Percentiles rank a stretch among this genome's conserved stretches.
phyloP scores from a whole-genome alignment of 2,329 filamentous ascomycete species.

The Talaromyces rugulosus region DNA sequence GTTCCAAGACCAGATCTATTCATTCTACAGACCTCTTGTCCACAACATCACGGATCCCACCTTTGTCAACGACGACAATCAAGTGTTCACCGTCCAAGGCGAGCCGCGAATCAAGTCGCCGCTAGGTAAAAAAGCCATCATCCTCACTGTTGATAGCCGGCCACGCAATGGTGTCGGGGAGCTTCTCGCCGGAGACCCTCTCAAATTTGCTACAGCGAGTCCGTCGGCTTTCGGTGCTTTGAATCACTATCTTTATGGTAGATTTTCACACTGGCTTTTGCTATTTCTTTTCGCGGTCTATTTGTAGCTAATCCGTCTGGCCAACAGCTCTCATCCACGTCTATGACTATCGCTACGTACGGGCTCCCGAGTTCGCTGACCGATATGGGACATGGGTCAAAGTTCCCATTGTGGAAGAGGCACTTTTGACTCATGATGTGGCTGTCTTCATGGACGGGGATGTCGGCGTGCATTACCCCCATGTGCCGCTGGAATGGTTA shows the following conservation, averaged over 20 bases:
- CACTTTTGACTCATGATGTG: conserved; percentile 38
- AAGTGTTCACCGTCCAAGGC: conserved; percentile 1
- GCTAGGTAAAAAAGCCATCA: conserved; percentile 13
- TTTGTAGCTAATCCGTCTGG: neutral
- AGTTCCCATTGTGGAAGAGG: conserved; percentile 36
- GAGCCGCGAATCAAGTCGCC: conserved; percentile 5
- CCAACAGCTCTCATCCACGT: conserved; percentile 42
- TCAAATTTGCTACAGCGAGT: conserved; percentile 5
- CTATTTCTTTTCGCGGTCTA: too few species aligned
- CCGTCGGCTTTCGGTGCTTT: conserved; percentile 23
- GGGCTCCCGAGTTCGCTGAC: conserved; percentile 37
- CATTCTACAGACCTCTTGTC: conserved; percentile 4
- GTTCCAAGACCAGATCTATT: neutral
- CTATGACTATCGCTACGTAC: conserved; percentile 48
- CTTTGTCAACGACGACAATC: neutral
- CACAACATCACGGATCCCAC: conserved; percentile 2
- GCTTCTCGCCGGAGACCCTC: conserved; percentile 12
- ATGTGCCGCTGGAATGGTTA: conserved; percentile 47
- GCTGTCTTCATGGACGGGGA: conserved; percentile 47
- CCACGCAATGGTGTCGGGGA: conserved; percentile 12
- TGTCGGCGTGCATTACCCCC: conserved; percentile 37
- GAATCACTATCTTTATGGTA: conserved; percentile 39
- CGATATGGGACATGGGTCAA: conserved; percentile 47
- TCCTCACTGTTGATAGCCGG: conserved; percentile 17
- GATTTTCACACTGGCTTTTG: neutral